Conservation (phyloP, 306 rosid genomes). For the Geum urbanum region DNA sequence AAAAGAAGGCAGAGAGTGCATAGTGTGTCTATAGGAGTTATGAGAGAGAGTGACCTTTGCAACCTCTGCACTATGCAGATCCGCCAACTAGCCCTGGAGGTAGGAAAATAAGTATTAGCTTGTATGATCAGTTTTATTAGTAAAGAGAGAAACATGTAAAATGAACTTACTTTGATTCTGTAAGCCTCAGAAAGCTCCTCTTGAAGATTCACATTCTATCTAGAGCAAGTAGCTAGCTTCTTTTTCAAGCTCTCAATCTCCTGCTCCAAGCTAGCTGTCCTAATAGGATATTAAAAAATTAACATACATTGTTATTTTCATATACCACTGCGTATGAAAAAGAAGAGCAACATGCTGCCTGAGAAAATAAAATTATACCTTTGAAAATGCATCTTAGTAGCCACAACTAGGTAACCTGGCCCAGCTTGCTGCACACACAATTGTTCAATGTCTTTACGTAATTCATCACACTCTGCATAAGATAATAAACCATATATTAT, state of each 20-base stretch:
- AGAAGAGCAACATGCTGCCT: background rate
- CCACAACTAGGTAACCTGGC: constrained; percentile 78
- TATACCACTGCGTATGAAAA: constrained; percentile 9
- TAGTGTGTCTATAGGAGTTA: background rate
- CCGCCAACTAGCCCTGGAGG: constrained; percentile 84
- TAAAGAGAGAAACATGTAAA: constrained; percentile 5
- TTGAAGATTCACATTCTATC: constrained; percentile 72
- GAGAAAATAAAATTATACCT: constrained; percentile 50
- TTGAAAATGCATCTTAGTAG: constrained; percentile 92
- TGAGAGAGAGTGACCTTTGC: constrained; percentile 51
- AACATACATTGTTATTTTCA: constrained; percentile 25
- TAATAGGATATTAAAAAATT: constrained; percentile 42
- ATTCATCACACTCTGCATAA: constrained; percentile 79
- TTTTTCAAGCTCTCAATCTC: constrained; percentile 87
- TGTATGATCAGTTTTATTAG: constrained; percentile 21
- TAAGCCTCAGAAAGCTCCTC: constrained; percentile 97
- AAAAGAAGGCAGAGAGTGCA: background rate
- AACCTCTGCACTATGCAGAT: constrained; percentile 75
- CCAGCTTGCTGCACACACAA: constrained; percentile 97
- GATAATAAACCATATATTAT: background rate
- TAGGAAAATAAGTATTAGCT: constrained; percentile 33
- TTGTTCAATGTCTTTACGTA: constrained; percentile 91
- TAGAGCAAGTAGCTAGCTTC: constrained; percentile 63
- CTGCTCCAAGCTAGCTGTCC: constrained; percentile 99
- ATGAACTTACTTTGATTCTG: constrained; percentile 70